These are phyloP conservation scores for Stentor roeselii DNA, from an alignment of 73 alveolate species.

Conservation along the genomic window DNA sequence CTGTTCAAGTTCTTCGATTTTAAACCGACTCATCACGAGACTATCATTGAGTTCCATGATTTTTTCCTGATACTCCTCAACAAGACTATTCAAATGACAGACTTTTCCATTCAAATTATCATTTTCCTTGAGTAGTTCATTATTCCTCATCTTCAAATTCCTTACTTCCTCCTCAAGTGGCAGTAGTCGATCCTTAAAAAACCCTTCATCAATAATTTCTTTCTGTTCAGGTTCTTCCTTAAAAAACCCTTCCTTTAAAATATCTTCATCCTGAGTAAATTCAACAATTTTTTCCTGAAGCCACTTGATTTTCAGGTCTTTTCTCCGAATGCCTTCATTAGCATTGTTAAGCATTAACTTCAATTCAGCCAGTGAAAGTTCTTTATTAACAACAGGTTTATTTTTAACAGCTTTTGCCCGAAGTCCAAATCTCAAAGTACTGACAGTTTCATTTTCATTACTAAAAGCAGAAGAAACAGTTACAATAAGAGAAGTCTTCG, in stretches of 20 bases:
- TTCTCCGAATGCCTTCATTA: conserved; percentile 33
- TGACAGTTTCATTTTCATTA: conserved; percentile 69
- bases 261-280: neutral
- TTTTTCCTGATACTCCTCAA: neutral
- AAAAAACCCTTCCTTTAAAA: neutral
- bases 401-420: conserved; percentile 80
- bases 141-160: neutral
- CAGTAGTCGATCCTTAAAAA: neutral
- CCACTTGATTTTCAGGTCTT: neutral
- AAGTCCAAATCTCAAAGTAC: conserved; percentile 71
- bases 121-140: neutral
- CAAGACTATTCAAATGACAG: neutral
- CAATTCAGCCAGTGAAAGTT: conserved; percentile 64
- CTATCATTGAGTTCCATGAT: neutral
- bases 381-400: conserved; percentile 75
- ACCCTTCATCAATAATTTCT: neutral
- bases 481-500: conserved; percentile 72
- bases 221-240: neutral
- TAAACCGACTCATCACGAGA: neutral
- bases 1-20: neutral
- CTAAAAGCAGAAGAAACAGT: conserved; percentile 72
- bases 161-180: neutral
- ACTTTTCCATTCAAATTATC: neutral
- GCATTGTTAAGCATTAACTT: conserved; percentile 41
- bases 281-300: neutral